phyloP scores from a whole-genome alignment of 1,284 basidiomycete genomes.

The Heterobasidion occidentale region DNA sequence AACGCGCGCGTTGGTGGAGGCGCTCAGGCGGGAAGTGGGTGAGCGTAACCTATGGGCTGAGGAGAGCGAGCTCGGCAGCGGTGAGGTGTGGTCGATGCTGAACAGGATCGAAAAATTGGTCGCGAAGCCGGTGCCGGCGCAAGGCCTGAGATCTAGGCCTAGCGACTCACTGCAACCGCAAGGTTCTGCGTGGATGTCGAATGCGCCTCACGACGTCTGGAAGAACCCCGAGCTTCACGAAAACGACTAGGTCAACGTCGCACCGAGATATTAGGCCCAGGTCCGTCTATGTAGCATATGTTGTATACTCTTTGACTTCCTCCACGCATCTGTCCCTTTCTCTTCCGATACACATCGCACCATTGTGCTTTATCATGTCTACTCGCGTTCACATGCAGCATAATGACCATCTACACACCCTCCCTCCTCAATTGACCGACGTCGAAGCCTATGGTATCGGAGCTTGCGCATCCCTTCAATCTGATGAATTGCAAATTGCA shows the following conservation, averaged over 20 bases:
- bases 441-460: no score
- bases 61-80: constrained; percentile 28
- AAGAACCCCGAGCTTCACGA: neutral
- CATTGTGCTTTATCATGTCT: no score
- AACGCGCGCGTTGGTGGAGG: constrained; percentile 57
- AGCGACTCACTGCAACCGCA: neutral
- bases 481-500: no score
- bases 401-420: no score
- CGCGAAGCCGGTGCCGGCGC: constrained; percentile 5
- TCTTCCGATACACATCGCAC: no score
- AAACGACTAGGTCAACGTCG: neutral
- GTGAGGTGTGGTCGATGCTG: constrained; percentile 32
- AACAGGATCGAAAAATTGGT: constrained; percentile 29
- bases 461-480: no score
- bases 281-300: no score
- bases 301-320: no score
- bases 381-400: no score
- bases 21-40: constrained; percentile 58
- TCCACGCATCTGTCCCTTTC: no score
- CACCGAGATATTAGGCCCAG: no score
- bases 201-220: neutral
- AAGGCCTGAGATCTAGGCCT: neutral
- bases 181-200: neutral
- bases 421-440: no score
- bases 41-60: constrained; percentile 42